Base-by-base conservation (phyloP, 352 stramenopile species). In the Poterioochromonas sp. region DNA sequence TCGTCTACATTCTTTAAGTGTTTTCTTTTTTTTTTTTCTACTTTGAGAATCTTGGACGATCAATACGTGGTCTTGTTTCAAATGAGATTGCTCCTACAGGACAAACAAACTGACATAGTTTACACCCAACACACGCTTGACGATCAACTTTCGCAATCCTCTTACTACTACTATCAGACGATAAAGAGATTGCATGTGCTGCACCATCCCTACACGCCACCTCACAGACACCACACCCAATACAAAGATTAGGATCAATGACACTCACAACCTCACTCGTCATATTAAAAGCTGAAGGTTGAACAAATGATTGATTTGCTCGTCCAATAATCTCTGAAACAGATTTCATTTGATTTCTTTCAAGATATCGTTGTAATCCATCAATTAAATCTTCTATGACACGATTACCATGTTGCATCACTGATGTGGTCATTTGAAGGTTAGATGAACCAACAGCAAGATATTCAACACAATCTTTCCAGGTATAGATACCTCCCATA, bases 401-500 rank as follows among this genome's bases (percentile, higher is more conserved):
- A 39, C 58, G 58, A 39, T 68, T 37, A 26, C 58, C 58, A 39
- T 68, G 58, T 35, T 68, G 58, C 58, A 68, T 68, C 12, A 68
- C 58, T 18, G 58, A 68, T 8, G 58, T 68, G 12, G 58, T 68
- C 12, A 35, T 26, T 68, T 68, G 58, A 11, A 68, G 34, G 34
- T 68, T 68, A 26, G 58, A 37, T 35, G 58, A 32, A 18, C 58
- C 58, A 15, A 68, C 58, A 39, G 58, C 12, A 11, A 68, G 5
- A 39, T 68, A 68, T 39, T 68, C 58, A 18, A 26, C 58, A 39
- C 26, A 32, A 39, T 68, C 58, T 11, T 39, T 32, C 58, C 58
- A 68, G 12, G 58, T 68, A 26, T 68, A 68, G 34, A 68, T 68
- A 39, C 58, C 58, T 15, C 58, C 58, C 58, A 68, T 68, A 39